Evolutionary conservation across 2,329 filamentous ascomycete genomes (phyloP), one percentile per base, ranked within the genome.

Genomic region (Dothideomycetidae sp.): DNA sequence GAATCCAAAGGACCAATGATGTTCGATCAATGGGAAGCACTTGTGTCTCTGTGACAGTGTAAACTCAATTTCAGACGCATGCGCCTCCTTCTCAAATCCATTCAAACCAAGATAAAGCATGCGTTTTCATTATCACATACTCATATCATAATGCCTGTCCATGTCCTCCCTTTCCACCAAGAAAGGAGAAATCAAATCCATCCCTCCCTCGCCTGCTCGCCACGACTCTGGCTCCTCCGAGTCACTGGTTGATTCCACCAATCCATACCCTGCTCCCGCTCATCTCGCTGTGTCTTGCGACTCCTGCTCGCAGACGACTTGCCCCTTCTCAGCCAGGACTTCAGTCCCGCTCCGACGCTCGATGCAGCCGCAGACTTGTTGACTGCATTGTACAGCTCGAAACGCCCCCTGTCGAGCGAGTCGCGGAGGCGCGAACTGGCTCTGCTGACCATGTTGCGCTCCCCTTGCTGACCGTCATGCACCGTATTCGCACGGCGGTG

Each of bases 361-460:
- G 21, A 26, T 7, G 21, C 7, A 7, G 21, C 7, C 7, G 21
- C 21, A n/a, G n/a, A n/a, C n/a, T 26, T 26, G 7, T 7, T n/a
- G 7, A 26, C 21, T n/a, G 21, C 21, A 26, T 7, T n/a, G 7
- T 26, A n/a, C 21, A 55, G 54, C 37, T 55, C 53, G 37, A 55
- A 55, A 9, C 53, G 46, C 30, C 49, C 54, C 10, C 49, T 43
- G 30, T 55, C 54, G 5, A 52, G 36, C 31, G 49, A 50, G 19
- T 52, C 49, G 10, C 52, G 43, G 13, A 51, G 46, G 13, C 44
- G 21, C 17, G 29, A 29, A 17, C 38, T 40, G 11, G 38, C 31
- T 13, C 32, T 36, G 7, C 38, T 14, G 21, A 26, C 21, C 21
- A 26, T 7, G 21, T 26, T 26, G 7, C n/a, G 21, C 7, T 7